Evolutionary conservation across 352 stramenopile genomes (phyloP), one percentile per base, ranked within the genome.

Genomic region (Phytophthora cajani): DNA sequence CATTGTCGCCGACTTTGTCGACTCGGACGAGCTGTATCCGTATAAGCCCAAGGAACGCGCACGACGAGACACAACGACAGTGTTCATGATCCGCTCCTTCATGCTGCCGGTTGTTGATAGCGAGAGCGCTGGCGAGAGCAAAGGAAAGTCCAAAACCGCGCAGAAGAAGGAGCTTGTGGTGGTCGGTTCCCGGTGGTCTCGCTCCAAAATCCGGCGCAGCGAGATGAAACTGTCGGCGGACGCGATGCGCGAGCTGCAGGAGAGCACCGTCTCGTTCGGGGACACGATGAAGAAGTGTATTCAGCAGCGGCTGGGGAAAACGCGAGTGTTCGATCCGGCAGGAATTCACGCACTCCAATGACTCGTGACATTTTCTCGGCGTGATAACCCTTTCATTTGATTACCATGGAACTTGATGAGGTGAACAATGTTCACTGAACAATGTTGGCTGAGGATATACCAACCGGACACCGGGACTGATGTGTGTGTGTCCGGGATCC

Each of bases 1-100:
- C 17, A 59, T 74, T 23, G 61, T 65, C 33, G 54, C 47, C 0
- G 69, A 74, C 11, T 83, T 72, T 38, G 73, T 88, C 17, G 73
- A 85, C 54, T 72, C 74, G 17, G 80, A 88, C 54, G 75, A 81
- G 9, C 51, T 85, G 52, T 75, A 84, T 14, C 78, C 78, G 7
- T 85, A 83, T 54, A 67, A 61, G 0, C 67, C 80, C 1, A 16
- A 71, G 14, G 69, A 84, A 19, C 72, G 75, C 2, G 57, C 67
- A 25, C 64, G 65, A 27, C 69, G 75, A 62, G 79, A 87, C 44
- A 68, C 76, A 4, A 79, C 64, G 12, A 79, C 68, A 2, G 51
- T 71, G 6, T 75, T 75, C 57, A 68, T 75, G 68, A 56, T 75
- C 33, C 62, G 62, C n/a, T 64, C 62, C 2, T 67, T 64, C 23